Base-by-base conservation (phyloP, 2,329 filamentous ascomycete species). In the Alternaria consortialis region DNA sequence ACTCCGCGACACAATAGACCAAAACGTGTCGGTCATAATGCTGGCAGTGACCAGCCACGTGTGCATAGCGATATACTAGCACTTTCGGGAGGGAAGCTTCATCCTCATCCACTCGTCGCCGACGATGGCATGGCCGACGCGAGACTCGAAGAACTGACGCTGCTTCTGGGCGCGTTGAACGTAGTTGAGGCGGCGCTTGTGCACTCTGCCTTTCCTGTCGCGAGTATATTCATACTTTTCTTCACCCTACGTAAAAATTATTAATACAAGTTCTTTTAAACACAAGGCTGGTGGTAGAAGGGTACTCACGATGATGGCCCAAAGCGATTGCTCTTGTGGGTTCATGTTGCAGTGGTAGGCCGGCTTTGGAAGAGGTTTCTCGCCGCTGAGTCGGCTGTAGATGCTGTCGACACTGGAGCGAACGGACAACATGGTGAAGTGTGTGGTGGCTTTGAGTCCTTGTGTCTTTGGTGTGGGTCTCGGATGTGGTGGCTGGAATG, bases 41-140 rank as follows among this genome's bases (percentile, higher is more conserved):
- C 47, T 53, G 51, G 37, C 29, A 43, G 43, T 40, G 4, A 37
- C 12, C 34, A 34, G 37, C 23, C 42, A 42, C 34, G 29, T 36
- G 32, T 13, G 40, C 34, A 27, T 40, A 53, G n/a, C 37, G 40
- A 40, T 36, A 15, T 53, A 32, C 51, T 58, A 62, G 50, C 64
- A 43, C 23, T 48, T 47, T 25, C 61, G 61, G 42, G 40, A 42
- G 15, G 66, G 63, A 31, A 69, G 56, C 44, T 61, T 58, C 60
- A 65, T 66, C 13, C 67, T 60, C 68, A 71, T 71, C 67, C 68
- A 71, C 31, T 71, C 68, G 25, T 71, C 68, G 7, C 68, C 68
- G 15, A 69, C 61, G 20, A 71, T 65, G 7, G 61, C 65, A 53
- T 69, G 60, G 3, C 67, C 65, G 13, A 64, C 64, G 6, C 68